A percentile compares a stretch with the other conserved stretches of the same genome.
Evolutionary conservation across 306 rosid genomes (phyloP).

Genomic region (Acacia confusa): DNA sequence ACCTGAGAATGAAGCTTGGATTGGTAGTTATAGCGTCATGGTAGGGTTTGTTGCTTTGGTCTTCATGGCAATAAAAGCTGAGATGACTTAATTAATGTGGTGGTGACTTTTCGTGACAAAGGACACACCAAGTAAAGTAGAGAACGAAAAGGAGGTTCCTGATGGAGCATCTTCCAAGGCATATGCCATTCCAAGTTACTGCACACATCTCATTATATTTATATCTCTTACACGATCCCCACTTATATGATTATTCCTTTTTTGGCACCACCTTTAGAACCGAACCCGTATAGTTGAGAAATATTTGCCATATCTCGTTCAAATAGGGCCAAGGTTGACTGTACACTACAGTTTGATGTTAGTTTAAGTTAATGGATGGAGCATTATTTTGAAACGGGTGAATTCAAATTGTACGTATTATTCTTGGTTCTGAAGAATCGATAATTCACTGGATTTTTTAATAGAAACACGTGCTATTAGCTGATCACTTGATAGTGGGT

Average conservation of each 20-base stretch:
- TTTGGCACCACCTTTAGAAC: neutral
- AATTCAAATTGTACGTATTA: neutral
- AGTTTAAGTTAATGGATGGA: neutral
- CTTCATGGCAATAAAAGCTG: constrained; percentile 55
- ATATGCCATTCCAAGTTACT: constrained; percentile 66
- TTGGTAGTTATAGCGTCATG: constrained; percentile 49
- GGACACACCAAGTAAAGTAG: constrained; percentile 34
- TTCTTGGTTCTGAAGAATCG: neutral
- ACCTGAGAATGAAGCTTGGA: constrained; percentile 44
- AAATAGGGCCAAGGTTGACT: neutral
- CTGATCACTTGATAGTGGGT: neutral
- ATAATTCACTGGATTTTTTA: neutral
- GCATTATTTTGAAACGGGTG: neutral
- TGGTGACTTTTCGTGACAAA: constrained; percentile 46
- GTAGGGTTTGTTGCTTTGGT: constrained; percentile 46
- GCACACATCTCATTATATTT: constrained; percentile 43
- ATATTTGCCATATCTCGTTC: neutral
- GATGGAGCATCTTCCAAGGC: constrained; percentile 76
- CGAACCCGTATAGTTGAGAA: neutral
- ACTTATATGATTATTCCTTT: neutral
- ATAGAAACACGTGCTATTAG: neutral
- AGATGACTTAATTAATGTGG: constrained; percentile 60
- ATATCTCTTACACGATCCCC: constrained; percentile 34
- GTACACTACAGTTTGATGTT: neutral
- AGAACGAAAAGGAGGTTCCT: constrained; percentile 52